Evolutionary conservation across 306 rosid species (phyloP).

Genomic region (Prunus mume): DNA sequence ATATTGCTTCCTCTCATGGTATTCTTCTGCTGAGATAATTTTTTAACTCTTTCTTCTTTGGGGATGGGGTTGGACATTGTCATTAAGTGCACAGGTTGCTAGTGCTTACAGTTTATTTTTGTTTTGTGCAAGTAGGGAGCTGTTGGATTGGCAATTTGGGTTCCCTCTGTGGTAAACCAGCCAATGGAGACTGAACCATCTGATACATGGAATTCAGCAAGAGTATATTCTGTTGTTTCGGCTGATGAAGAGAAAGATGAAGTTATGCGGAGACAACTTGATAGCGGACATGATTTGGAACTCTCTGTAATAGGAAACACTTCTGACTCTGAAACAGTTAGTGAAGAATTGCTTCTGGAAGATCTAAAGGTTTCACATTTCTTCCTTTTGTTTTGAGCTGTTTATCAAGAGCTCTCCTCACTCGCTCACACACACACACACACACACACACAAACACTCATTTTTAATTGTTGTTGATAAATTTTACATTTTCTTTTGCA

Average conservation of each 20-base stretch:
- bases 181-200: slow-evolving; percentile 60
- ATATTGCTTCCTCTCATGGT: slow-evolving; percentile 99
- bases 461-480: background rate
- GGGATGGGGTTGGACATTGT: background rate
- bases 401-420: background rate
- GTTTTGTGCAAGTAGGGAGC: slow-evolving; percentile 65
- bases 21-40: slow-evolving; percentile 27
- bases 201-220: slow-evolving; percentile 47
- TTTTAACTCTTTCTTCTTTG: background rate
- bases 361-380: slow-evolving; percentile 57
- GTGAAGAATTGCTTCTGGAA: slow-evolving; percentile 70
- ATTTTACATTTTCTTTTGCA: background rate
- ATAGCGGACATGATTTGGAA: slow-evolving; percentile 53
- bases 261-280: slow-evolving; percentile 39
- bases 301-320: slow-evolving; percentile 50
- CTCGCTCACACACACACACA: background rate
- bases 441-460: background rate
- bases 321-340: slow-evolving; percentile 44
- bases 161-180: slow-evolving; percentile 88
- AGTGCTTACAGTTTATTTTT: slow-evolving; percentile 15
- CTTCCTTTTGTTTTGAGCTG: slow-evolving; percentile 16
- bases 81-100: background rate
- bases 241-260: slow-evolving; percentile 50
- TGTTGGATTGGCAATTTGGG: slow-evolving; percentile 99
- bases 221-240: slow-evolving; percentile 67